Evolutionary conservation across 495 filamentous ascomycete species (phyloP).

Genomic region (Annulohypoxylon bovei): DNA sequence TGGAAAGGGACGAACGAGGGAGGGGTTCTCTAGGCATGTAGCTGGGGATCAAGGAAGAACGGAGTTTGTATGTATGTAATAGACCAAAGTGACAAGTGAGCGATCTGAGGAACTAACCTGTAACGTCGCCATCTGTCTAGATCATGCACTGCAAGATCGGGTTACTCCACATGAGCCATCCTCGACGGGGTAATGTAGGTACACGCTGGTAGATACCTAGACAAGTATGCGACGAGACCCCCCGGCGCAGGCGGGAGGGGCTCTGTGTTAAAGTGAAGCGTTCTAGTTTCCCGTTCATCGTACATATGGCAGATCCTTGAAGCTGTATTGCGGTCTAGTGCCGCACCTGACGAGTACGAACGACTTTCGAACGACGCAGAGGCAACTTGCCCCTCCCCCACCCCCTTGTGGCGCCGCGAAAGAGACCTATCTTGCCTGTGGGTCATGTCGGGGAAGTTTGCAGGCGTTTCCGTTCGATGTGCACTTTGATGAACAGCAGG

Average conservation of each 20-base stretch:
- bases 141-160: conserved; percentile 49
- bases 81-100: conserved; percentile 37
- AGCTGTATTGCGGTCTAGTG: conserved; percentile 16
- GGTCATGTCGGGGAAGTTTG: conserved; percentile 34
- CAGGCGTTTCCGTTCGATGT: conserved; percentile 27
- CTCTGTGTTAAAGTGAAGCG: conserved; percentile 24
- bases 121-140: conserved; percentile 37
- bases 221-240: background rate
- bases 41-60: background rate
- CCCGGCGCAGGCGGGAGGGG: background rate
- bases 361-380: conserved; percentile 4
- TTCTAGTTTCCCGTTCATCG: background rate
- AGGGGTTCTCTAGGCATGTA: background rate
- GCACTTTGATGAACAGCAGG: conserved; percentile 11
- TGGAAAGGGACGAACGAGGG: background rate
- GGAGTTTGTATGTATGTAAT: conserved; percentile 10
- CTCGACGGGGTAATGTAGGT: conserved; percentile 1
- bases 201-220: background rate
- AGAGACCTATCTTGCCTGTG: conserved; percentile 24
- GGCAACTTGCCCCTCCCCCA: conserved; percentile 28
- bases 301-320: conserved; percentile 16
- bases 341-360: conserved; percentile 24
- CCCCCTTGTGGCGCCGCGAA: conserved; percentile 28
- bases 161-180: conserved; percentile 47
- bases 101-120: conserved; percentile 29